Conservation (phyloP, 2,329 filamentous ascomycete genomes). For the Cryphonectria parasitica region DNA sequence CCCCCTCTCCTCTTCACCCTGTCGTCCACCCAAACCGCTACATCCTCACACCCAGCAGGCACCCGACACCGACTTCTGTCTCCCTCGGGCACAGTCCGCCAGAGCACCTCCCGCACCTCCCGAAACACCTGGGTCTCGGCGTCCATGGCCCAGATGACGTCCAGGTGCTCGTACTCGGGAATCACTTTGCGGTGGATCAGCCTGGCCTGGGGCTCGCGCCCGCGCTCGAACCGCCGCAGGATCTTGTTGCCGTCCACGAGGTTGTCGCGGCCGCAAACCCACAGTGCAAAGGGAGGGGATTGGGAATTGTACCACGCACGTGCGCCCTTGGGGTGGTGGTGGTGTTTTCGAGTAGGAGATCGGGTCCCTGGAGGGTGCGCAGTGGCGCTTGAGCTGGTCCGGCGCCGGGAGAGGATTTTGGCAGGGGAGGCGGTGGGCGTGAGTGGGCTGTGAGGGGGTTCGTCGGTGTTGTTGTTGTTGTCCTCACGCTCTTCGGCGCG, state of each 20-base stretch:
- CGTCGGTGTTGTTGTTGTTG: conserved; percentile 1
- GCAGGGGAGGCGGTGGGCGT: conserved; percentile 1
- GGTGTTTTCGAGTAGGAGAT: conserved; percentile 29
- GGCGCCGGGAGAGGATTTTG: conserved; percentile 20
- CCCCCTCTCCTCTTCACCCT: conserved; percentile 18
- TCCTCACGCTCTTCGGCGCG: conserved; percentile 65
- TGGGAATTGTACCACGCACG: conserved; percentile 82
- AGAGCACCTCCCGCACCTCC: conserved; percentile 80
- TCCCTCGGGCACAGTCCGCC: conserved; percentile 70
- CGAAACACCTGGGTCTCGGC: conserved; percentile 79
- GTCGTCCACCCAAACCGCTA: conserved; percentile 45
- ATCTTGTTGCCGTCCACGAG: conserved; percentile 82
- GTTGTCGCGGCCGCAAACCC: conserved; percentile 82
- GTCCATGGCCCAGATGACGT: conserved; percentile 95
- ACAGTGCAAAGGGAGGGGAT: conserved; percentile 83
- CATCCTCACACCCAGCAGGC: conserved; percentile 65
- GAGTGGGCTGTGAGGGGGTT: conserved; percentile 31
- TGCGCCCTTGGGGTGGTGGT: conserved; percentile 48
- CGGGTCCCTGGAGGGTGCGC: conserved; percentile 31
- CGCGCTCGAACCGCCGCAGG: conserved; percentile 72
- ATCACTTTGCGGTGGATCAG: conserved; percentile 84
- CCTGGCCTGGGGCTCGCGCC: conserved; percentile 78
- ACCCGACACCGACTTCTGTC: conserved; percentile 59
- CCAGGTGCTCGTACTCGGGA: conserved; percentile 88
- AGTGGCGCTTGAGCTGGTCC: conserved; percentile 15